A percentile compares a stretch with the other conserved stretches of the same genome.
Evolutionary conservation across 2,329 filamentous ascomycete genomes (phyloP).

Genomic region (Diaporthe citrichinensis): DNA sequence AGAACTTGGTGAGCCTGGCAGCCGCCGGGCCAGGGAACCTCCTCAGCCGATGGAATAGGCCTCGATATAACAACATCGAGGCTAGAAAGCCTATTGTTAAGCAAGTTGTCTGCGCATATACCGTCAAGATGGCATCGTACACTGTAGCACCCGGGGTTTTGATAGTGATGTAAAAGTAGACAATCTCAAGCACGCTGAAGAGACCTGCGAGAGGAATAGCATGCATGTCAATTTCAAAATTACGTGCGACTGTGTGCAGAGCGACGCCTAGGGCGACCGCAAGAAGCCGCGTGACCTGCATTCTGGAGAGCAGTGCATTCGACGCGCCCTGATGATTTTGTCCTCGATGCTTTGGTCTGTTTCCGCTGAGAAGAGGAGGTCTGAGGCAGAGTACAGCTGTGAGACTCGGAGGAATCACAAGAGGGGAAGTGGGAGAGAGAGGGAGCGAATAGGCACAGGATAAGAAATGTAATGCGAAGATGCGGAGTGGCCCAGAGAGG

Average conservation of each 20-base stretch:
- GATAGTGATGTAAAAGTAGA: not conserved
- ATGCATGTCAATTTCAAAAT: conserved; percentile 17
- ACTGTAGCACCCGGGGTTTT: not conserved
- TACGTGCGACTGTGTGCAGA: not conserved
- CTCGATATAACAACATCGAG: conserved; percentile 25
- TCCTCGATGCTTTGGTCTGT: not conserved
- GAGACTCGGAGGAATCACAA: not conserved
- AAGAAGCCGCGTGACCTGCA: not conserved
- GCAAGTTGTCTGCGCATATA: not conserved
- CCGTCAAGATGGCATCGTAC: not conserved
- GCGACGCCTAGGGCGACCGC: not conserved
- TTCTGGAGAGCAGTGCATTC: not conserved
- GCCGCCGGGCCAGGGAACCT: conserved; percentile 38
- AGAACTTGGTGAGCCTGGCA: conserved; percentile 36
- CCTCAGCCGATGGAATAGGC: conserved; percentile 39
- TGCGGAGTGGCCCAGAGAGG: not conserved
- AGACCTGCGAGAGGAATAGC: conserved; percentile 5
- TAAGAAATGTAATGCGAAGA: not conserved
- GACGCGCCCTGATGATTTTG: not conserved
- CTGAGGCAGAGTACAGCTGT: not conserved
- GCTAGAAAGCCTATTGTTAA: not conserved
- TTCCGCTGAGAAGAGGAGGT: not conserved
- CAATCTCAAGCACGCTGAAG: not conserved
- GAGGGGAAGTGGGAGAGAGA: not conserved
- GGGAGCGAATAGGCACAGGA: not conserved